Base-by-base conservation (phyloP, 164 flowering plant species). In the Magnolia kwangsiensis region DNA sequence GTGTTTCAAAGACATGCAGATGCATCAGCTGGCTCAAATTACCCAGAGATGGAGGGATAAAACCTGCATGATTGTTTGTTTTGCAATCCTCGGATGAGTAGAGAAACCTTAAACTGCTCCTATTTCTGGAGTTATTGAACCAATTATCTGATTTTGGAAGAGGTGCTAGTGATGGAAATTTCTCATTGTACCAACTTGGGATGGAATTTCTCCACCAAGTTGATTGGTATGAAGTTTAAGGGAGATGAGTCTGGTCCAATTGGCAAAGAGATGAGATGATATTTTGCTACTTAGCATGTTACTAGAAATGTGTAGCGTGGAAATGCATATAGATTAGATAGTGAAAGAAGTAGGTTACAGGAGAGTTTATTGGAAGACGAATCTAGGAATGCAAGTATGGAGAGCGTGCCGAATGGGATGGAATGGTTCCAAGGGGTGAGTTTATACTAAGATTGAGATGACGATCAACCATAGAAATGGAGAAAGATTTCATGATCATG, bases 121-220 rank as follows among this genome's bases (percentile, higher is more conserved):
- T 20, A 88, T 76, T 61, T 82, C 82, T 1, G 74, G 79, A n/a
- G 91, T 87, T 51, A 88, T 20, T 7, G 72, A 74, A 50, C 89
- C 91, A 7, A 51, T 79, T 24, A 88, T 82, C 31, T 80, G 63
- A 81, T 87, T 88, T 51, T 19, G 13, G 13, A 14, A 51, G 13
- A 51, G 59, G 59, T 51, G 1, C 18, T 6, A 18, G 67, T 21
- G 9, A 16, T 64, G 20, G 67, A 21, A 21, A 64, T 2, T 64
- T 21, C 9, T 19, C 18, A 19, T 11, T 82, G 77, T 90, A 9
- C 84, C 82, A 31, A 84, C 80, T 67, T 84, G 76, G 5, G 70
- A 7, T 8, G 86, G 86, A 24, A 81, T 66, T 5, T 10, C 7
- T 2, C 86, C 83, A 10, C 24, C 24, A 21, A 83, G 79, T 2